A percentile compares a stretch with the other conserved stretches of the same genome.
Conservation (phyloP, 1,139 yeast species). For the Debaryomycetaceae sp. region DNA sequence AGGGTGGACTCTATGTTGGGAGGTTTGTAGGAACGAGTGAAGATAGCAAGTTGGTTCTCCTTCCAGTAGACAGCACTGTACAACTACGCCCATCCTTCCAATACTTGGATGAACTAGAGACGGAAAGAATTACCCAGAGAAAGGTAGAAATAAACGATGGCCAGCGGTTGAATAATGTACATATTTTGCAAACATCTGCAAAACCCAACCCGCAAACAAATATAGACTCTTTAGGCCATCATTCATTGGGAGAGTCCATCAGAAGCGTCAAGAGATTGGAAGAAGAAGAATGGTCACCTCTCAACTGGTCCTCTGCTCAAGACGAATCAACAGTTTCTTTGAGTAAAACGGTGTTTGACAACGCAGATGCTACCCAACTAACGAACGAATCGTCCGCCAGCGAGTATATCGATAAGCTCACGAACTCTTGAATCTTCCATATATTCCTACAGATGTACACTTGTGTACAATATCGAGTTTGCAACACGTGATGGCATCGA, state of each 20-base stretch:
- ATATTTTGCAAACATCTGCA: constrained; percentile 42
- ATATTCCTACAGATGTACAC: not conserved
- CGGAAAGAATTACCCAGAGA: constrained; percentile 22
- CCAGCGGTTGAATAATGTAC: constrained; percentile 38
- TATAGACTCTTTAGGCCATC: constrained; percentile 68
- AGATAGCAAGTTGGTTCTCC: constrained; percentile 49
- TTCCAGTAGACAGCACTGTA: constrained; percentile 64
- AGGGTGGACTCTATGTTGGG: constrained; percentile 48
- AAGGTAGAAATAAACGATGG: constrained; percentile 20
- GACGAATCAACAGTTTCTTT: constrained; percentile 30
- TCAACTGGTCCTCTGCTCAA: constrained; percentile 47
- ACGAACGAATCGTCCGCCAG: constrained; percentile 25
- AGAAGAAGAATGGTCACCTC: constrained; percentile 58
- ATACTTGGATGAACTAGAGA: constrained; percentile 60
- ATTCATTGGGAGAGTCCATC: constrained; percentile 75
- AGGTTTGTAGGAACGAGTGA: constrained; percentile 22
- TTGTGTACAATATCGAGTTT: not conserved
- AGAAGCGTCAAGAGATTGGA: constrained; percentile 69
- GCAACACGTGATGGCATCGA: constrained; percentile 4
- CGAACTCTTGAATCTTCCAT: constrained; percentile 1
- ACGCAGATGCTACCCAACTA: constrained; percentile 21
- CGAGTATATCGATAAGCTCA: constrained; percentile 21
- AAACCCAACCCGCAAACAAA: constrained; percentile 58
- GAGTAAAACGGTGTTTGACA: constrained; percentile 22
- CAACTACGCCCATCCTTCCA: constrained; percentile 82